phyloP scores from a whole-genome alignment of 2,329 filamentous ascomycete species.

The Fusarium sp. region DNA sequence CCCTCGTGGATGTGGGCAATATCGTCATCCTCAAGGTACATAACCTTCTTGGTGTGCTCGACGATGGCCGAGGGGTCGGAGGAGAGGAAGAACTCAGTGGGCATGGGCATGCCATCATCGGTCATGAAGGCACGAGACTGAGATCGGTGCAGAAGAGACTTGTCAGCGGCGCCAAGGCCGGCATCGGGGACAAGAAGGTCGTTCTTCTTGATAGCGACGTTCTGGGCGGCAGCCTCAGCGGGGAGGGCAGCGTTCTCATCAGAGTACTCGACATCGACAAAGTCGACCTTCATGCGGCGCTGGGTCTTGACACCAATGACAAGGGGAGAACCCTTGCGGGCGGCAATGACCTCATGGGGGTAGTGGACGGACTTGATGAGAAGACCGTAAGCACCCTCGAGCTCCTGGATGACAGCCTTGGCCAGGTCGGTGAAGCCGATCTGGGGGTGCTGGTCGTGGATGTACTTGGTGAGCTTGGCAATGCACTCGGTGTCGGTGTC shows the following conservation, averaged over 20 bases:
- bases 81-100: conserved; percentile 98
- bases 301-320: conserved; percentile 96
- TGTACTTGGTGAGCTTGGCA: conserved; percentile 97
- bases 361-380: conserved; percentile 98
- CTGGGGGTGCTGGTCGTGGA: conserved; percentile 91
- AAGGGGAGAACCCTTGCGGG: conserved; percentile 96
- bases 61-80: conserved; percentile 98
- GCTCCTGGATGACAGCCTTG: conserved; percentile 98
- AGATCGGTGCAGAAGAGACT: conserved; percentile 96
- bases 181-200: conserved; percentile 70
- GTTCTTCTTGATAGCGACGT: conserved; percentile 93
- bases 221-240: conserved; percentile 94
- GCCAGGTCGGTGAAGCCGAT: conserved; percentile 96
- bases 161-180: conserved; percentile 84
- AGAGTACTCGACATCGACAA: conserved; percentile 97
- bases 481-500: conserved; percentile 99
- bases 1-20: conserved; percentile 99
- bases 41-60: conserved; percentile 99
- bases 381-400: conserved; percentile 96
- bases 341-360: conserved; percentile 96
- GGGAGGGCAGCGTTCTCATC: conserved; percentile 84
- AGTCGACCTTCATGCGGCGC: conserved; percentile 99
- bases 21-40: conserved; percentile 99
- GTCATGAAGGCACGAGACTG: conserved; percentile 99
- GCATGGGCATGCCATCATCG: conserved; percentile 96